These are phyloP conservation scores for Penicillium nucicola DNA, from an alignment of 495 filamentous ascomycete genomes.

Conservation along the genomic window DNA sequence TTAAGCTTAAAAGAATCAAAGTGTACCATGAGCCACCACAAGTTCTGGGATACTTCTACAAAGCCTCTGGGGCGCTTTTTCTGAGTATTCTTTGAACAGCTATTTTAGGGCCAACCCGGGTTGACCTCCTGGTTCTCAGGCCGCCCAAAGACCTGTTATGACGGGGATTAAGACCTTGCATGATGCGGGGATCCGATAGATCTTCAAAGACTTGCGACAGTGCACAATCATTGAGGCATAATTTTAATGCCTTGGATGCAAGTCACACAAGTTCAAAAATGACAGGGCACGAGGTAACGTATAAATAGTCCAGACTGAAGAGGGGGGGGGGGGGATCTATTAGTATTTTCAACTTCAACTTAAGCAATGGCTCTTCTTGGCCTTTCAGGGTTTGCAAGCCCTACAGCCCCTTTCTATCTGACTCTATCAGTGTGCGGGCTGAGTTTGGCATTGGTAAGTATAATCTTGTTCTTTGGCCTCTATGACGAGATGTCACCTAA, in stretches of 20 bases:
- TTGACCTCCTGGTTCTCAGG: too few species aligned
- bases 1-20: too few species aligned
- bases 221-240: not conserved
- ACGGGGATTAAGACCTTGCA: not conserved
- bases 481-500: not conserved
- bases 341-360: not conserved
- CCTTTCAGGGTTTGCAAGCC: not conserved
- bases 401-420: not conserved
- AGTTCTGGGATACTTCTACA: too few species aligned
- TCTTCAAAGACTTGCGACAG: too few species aligned
- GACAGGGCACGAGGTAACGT: not conserved
- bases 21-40: too few species aligned
- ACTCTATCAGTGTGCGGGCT: not conserved
- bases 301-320: not conserved
- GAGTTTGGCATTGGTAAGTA: not conserved
- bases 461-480: not conserved
- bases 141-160: too few species aligned
- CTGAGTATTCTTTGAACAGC: too few species aligned
- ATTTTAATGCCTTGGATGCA: not conserved
- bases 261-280: not conserved
- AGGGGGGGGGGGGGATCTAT: not conserved
- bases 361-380: not conserved
- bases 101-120: too few species aligned
- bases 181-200: not conserved
- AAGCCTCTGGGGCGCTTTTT: too few species aligned